Conservation (phyloP, 208 protist species). For the Leishmania guyanensis region DNA sequence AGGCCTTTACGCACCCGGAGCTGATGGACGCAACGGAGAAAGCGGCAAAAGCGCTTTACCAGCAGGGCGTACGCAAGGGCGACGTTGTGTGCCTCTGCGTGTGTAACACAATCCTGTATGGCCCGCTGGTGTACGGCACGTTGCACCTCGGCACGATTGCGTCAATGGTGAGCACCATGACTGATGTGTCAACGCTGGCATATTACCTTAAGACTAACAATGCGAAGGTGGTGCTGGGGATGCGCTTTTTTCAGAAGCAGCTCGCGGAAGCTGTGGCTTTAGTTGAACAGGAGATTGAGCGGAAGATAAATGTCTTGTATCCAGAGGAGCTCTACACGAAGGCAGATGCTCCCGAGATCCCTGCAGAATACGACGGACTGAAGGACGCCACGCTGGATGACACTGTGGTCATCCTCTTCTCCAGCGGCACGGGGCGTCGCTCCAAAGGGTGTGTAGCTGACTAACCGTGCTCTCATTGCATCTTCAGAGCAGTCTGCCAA, state of each 20-base stretch:
- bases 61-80: slow-evolving; percentile 43
- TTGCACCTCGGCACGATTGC: slow-evolving; percentile 36
- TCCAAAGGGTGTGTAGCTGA: slow-evolving; percentile 69
- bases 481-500: slow-evolving; percentile 35
- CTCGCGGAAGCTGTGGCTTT: slow-evolving; percentile 32
- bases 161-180: slow-evolving; percentile 41
- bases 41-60: slow-evolving; percentile 38
- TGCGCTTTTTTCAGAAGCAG: slow-evolving; percentile 40
- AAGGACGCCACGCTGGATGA: slow-evolving; percentile 28
- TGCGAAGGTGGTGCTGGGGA: slow-evolving; percentile 41
- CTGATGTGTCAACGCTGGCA: slow-evolving; percentile 32
- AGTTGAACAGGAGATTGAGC: slow-evolving; percentile 36
- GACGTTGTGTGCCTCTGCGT: slow-evolving; percentile 42
- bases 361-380: slow-evolving; percentile 35
- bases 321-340: slow-evolving; percentile 35
- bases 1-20: slow-evolving; percentile 34
- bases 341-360: slow-evolving; percentile 23
- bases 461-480: slow-evolving; percentile 29
- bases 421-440: slow-evolving; percentile 40
- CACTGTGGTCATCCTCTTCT: slow-evolving; percentile 51
- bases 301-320: slow-evolving; percentile 33
- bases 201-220: slow-evolving; percentile 35
- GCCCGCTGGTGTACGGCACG: slow-evolving; percentile 39
- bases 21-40: slow-evolving; percentile 29
- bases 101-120: slow-evolving; percentile 42